phyloP scores from a whole-genome alignment of 306 rosid genomes.

The Urtica urens region DNA sequence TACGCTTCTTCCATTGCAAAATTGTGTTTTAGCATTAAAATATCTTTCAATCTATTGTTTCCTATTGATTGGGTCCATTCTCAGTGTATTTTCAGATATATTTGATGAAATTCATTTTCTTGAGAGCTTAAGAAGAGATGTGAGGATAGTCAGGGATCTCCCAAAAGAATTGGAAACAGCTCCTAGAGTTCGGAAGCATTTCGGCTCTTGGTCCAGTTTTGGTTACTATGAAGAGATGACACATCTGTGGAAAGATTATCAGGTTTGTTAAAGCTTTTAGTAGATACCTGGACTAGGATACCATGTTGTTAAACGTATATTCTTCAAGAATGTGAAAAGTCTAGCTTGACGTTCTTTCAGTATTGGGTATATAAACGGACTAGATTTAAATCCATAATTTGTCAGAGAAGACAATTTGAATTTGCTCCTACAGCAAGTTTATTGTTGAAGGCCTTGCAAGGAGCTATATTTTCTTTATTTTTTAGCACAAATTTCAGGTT shows the following conservation, averaged over 20 bases:
- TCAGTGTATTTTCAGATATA: conserved; percentile 79
- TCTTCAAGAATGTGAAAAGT: no score
- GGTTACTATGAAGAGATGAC: conserved; percentile 75
- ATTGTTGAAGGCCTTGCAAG: background rate
- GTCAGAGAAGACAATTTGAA: no score
- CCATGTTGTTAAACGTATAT: no score
- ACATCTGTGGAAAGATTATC: conserved; percentile 65
- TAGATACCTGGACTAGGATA: background rate
- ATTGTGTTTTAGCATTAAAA: background rate
- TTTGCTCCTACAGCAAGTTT: background rate
- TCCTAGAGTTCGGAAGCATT: conserved; percentile 84
- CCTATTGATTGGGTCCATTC: conserved; percentile 12
- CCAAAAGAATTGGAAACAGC: conserved; percentile 55
- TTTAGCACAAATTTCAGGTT: no score
- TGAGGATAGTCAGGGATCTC: conserved; percentile 58
- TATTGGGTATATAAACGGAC: no score
- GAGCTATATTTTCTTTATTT: background rate
- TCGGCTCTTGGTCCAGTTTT: conserved; percentile 64
- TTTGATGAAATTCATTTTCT: conserved; percentile 79
- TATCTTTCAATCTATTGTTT: conserved; percentile 14
- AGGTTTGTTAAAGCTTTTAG: conserved; percentile 29
- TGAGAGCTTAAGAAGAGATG: conserved; percentile 52
- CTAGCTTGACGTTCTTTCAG: no score
- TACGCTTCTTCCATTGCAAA: background rate
- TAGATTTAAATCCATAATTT: no score